Evolutionary conservation across 306 rosid species (phyloP), one percentile per base, ranked within the genome.

Genomic region (Bauhinia variegata): DNA sequence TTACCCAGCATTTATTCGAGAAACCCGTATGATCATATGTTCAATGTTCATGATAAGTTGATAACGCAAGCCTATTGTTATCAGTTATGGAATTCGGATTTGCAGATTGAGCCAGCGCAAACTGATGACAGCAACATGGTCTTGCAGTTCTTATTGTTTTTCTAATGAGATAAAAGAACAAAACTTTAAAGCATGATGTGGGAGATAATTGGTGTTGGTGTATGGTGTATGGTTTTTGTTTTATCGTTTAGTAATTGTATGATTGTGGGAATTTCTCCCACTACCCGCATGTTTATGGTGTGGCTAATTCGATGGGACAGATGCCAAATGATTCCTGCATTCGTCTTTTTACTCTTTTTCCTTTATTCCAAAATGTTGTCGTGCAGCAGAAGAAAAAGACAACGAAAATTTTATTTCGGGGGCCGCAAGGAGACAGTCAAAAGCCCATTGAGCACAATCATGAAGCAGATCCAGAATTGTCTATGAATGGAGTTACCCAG

Each of bases 171-270:
- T n/a, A n/a, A n/a, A n/a, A 37, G 63, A 67, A 78, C 68, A 68
- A 61, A 61, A 32, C 51, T 61, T 61, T 23, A 60, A 39, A 39
- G 71, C 17, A 55, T 19, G 49, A 47, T 5, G 9, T 36, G 41
- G 6, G 9, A 36, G n/a, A n/a, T n/a, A n/a, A n/a, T n/a, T n/a
- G n/a, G n/a, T n/a, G n/a, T n/a, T 36, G 0, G 41, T 8, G n/a
- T n/a, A n/a, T 36, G 41, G 41, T 49, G 42, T 34, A 64, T 68
- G 17, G 16, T 41, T 17, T 68, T n/a, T n/a, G n/a, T n/a, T 68
- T 79, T 79, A 66, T 79, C 80, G 67, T 75, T 14, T 79, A 70
- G 71, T 44, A 58, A n/a, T 69, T 74, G 84, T 70, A 51, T 11
- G 28, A 55, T 73, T 19, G 67, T 28, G 56, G 42, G 10, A 63